Evolutionary conservation across 345 rosid species (phyloP).

Genomic region (Sonneratia alba): DNA sequence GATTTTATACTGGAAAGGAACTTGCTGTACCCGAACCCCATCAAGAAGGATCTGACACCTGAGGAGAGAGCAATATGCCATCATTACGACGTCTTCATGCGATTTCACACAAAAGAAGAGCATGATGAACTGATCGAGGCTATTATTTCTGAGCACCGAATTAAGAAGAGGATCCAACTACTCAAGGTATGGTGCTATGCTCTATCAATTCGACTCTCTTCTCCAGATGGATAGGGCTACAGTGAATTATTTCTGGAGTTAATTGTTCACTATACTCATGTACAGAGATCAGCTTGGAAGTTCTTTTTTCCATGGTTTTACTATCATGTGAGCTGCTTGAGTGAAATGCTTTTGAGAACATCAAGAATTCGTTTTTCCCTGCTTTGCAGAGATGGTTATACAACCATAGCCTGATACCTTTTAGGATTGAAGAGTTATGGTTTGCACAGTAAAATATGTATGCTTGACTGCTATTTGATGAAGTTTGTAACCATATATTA

Average conservation of each 20-base stretch:
- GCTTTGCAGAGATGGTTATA: not conserved
- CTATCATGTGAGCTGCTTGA: not conserved
- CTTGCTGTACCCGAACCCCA: conserved; percentile 56
- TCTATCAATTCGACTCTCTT: not conserved
- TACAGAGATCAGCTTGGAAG: not conserved
- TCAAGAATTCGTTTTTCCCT: not conserved
- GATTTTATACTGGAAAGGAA: conserved; percentile 84
- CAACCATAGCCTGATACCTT: not conserved
- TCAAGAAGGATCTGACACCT: conserved; percentile 68
- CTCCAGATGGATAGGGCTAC: not conserved
- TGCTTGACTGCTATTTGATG: not conserved
- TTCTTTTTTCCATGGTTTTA: not conserved
- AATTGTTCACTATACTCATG: too few species aligned
- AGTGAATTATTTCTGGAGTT: too few species aligned
- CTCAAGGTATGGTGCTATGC: conserved; percentile 42
- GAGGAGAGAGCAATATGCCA: conserved; percentile 70
- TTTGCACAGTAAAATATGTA: not conserved
- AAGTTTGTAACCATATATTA: not conserved
- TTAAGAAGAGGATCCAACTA: conserved; percentile 60
- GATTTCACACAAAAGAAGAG: conserved; percentile 88
- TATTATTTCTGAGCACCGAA: conserved; percentile 63
- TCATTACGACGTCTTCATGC: conserved; percentile 79
- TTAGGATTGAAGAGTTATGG: not conserved
- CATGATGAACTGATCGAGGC: conserved; percentile 72
- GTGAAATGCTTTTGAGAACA: not conserved